Percentiles rank a stretch among this genome's conserved stretches.
phyloP scores from a whole-genome alignment of 352 stramenopile species.

The Globisporangium okanoganense region DNA sequence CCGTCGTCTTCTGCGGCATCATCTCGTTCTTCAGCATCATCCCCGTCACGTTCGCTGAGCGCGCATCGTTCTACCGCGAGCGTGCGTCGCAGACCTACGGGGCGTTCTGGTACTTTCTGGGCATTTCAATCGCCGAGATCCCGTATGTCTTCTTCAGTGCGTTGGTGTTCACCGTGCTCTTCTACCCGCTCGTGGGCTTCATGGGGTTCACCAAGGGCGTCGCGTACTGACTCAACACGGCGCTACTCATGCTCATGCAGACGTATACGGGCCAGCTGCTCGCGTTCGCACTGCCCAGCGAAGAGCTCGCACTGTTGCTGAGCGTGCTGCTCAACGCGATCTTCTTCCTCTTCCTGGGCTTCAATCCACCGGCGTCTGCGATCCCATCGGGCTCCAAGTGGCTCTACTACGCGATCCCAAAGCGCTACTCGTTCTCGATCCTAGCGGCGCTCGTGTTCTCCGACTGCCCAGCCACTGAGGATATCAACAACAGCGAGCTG shows the following conservation, averaged over 20 bases:
- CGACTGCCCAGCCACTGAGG: neutral
- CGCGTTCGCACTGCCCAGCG: neutral
- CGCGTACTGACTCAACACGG: neutral
- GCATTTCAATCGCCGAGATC: neutral
- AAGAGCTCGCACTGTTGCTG: neutral
- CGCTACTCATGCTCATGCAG: neutral
- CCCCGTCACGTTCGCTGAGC: too few species aligned
- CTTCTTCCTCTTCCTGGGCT: constrained; percentile 5
- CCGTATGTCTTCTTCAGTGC: neutral
- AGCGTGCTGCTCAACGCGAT: neutral
- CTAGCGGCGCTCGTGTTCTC: neutral
- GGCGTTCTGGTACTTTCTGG: constrained; percentile 63
- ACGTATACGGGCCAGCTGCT: neutral
- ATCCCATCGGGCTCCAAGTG: neutral
- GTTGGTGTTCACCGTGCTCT: neutral
- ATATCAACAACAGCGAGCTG: too few species aligned
- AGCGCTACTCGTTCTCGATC: constrained; percentile 6
- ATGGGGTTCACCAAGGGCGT: neutral
- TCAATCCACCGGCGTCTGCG: neutral
- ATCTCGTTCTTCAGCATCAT: neutral
- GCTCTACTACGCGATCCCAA: neutral
- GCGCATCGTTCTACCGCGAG: constrained; percentile 88
- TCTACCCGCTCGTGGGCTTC: neutral
- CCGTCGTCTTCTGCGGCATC: neutral
- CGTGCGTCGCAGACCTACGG: constrained; percentile 89